Evolutionary conservation across 305 asterid genomes (phyloP).

Genomic region (Fraxinus ornus): DNA sequence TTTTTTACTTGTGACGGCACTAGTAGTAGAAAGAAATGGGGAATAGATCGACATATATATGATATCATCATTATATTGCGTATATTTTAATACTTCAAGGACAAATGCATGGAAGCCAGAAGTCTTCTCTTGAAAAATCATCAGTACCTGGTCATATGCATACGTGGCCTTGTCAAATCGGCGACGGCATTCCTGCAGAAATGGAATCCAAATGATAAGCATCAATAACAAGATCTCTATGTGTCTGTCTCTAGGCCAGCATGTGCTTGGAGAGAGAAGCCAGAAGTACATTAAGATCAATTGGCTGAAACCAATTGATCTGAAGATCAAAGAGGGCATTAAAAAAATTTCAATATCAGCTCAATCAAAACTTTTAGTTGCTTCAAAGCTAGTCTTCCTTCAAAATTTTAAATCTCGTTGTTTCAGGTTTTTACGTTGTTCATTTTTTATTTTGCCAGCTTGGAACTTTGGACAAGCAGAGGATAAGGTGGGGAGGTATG

Average conservation of each 20-base stretch:
- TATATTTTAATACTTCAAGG: slow-evolving; percentile 14
- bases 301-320: background rate
- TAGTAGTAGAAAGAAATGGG: background rate
- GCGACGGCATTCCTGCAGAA: slow-evolving; percentile 87
- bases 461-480: background rate
- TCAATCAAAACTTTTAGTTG: background rate
- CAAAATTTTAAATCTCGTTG: slow-evolving; percentile 4
- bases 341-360: slow-evolving; percentile 11
- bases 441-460: background rate
- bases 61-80: background rate
- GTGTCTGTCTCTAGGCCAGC: slow-evolving; percentile 9
- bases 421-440: background rate
- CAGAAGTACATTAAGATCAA: slow-evolving; percentile 11
- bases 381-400: slow-evolving; percentile 3
- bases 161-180: slow-evolving; percentile 80
- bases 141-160: slow-evolving; percentile 81
- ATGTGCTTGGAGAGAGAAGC: slow-evolving; percentile 19
- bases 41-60: background rate
- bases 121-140: slow-evolving; percentile 19
- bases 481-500: background rate
- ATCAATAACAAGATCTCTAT: slow-evolving; percentile 28
- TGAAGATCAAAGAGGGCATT: slow-evolving; percentile 4
- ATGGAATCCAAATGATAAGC: slow-evolving; percentile 25
- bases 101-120: slow-evolving; percentile 11
- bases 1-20: background rate